Evolutionary conservation across 768 basidiomycete genomes (phyloP), one percentile per base, ranked within the genome.

Genomic region (Boletus vermiculosoides): DNA sequence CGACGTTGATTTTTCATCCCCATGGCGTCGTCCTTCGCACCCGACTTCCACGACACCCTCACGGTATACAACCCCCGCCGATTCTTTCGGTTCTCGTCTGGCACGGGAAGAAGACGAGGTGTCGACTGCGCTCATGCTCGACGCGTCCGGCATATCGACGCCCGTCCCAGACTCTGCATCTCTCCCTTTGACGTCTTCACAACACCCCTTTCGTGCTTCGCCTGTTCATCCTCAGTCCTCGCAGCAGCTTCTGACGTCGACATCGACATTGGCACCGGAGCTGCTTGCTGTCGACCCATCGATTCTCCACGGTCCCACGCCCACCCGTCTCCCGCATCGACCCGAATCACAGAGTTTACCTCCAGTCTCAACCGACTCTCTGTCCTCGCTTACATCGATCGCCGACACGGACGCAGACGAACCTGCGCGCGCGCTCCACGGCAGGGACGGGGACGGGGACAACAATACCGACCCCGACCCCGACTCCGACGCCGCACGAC

Each of bases 91-190:
- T 5, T 18, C 34, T 5, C 15, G 15, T 18, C 58, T 30, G 1
- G 23, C 42, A n/a, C 58, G 51, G 44, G 69, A 67, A 13, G 66
- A 71, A 39, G 58, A 60, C 10, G 69, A 66, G 22, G 62, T 67
- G 7, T 57, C 52, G 62, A 53, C n/a, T 37, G 40, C 61, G 18
- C 67, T 71, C n/a, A 23, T 66, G 45, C 33, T 45, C 5, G 47
- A n/a, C 5, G 23, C n/a, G 5, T 64, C 69, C 15, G 50, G 52
- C 13, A 37, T 50, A n/a, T 61, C 59, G 23, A 61, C 64, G 18
- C 60, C 62, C 0, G 8, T 22, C 9, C 45, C 37, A 12, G 50
- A 23, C 18, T 23, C 52, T 7, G 5, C 30, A 0, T 22, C 57
- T 20, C n/a, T 42, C 15, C 46, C 57, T 42, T 34, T 55, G 34